phyloP scores from a whole-genome alignment of 345 rosid species.

The Salix brachista region DNA sequence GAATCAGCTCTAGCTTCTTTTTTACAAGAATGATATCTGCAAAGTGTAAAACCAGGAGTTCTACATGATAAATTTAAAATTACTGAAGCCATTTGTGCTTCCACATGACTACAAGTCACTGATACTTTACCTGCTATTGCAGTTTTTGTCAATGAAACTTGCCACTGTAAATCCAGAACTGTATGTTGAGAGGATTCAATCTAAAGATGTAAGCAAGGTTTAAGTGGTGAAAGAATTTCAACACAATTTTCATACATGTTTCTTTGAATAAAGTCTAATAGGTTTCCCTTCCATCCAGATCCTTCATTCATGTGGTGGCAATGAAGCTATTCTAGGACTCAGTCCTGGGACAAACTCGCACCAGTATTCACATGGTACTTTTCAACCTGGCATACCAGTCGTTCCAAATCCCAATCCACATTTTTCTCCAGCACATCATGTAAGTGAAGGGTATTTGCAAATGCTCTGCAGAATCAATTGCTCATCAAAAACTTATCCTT shows the following conservation, averaged over 20 bases:
- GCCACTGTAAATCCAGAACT: constrained; percentile 89
- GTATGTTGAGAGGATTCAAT: constrained; percentile 60
- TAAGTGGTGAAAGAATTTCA: not conserved
- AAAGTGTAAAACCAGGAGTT: too few species aligned
- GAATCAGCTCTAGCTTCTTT: not conserved
- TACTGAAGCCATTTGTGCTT: not conserved
- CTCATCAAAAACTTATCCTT: not conserved
- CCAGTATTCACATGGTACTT: constrained; percentile 36
- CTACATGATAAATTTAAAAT: not conserved
- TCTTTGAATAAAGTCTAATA: constrained; percentile 12
- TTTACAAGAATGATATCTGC: not conserved
- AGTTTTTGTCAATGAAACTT: constrained; percentile 98
- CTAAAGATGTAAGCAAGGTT: constrained; percentile 68
- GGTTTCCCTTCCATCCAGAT: constrained; percentile 33
- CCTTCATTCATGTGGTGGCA: constrained; percentile 53
- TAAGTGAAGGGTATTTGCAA: constrained; percentile 14
- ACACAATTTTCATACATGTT: constrained; percentile 1
- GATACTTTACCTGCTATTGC: constrained; percentile 21
- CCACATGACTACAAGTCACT: not conserved
- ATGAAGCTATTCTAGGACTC: constrained; percentile 41
- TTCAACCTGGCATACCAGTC: constrained; percentile 46
- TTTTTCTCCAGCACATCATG: constrained; percentile 61
- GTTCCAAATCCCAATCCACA: constrained; percentile 47
- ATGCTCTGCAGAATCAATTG: not conserved
- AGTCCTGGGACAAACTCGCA: constrained; percentile 41